Percentiles rank a stretch among this genome's conserved stretches.
Evolutionary conservation across 495 filamentous ascomycete genomes (phyloP).

Genomic region (Neurospora africana): DNA sequence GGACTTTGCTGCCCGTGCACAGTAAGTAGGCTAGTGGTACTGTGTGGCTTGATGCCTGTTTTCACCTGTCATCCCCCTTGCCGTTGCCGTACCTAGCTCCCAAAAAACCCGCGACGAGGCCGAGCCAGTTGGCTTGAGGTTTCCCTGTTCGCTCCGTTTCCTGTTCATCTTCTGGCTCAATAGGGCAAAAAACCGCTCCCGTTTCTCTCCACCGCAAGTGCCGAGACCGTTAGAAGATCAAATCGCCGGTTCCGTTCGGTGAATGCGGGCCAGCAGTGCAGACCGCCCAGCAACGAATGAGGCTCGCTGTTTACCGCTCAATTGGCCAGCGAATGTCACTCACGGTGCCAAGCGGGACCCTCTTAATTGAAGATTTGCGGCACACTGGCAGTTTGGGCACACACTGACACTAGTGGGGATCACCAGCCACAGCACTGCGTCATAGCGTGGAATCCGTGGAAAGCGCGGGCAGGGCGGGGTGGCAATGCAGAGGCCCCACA

Average conservation of each 20-base stretch:
- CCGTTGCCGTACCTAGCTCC: neutral
- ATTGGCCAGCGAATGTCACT: neutral
- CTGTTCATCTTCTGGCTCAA: neutral
- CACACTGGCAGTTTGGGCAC: neutral
- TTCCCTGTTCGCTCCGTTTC: neutral
- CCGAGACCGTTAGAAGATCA: neutral
- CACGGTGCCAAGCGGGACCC: neutral
- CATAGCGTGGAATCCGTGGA: conserved; percentile 5
- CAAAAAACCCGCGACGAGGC: neutral
- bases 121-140: neutral
- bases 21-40: neutral
- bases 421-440: conserved; percentile 15
- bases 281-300: neutral
- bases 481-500: neutral
- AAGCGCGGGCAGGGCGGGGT: neutral
- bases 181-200: neutral
- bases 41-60: neutral
- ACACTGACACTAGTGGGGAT: neutral
- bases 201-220: neutral
- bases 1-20: neutral
- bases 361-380: neutral
- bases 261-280: neutral
- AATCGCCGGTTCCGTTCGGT: neutral
- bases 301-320: neutral
- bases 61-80: neutral